These are phyloP conservation scores for Fusarium verrucosum DNA, from an alignment of 2,329 filamentous ascomycete genomes.

Conservation along the genomic window DNA sequence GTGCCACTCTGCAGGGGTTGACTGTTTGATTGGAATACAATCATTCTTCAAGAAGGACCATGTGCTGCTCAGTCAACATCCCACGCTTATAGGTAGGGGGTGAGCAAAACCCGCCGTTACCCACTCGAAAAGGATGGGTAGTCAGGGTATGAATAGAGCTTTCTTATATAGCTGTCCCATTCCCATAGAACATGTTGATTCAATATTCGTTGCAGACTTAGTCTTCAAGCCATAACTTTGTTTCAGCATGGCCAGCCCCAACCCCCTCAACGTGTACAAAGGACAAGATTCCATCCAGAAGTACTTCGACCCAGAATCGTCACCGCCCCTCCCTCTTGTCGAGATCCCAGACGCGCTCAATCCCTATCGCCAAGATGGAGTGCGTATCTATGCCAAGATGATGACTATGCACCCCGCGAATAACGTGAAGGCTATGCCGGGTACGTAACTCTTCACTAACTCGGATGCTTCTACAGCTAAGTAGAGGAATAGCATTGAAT, in stretches of 20 bases:
- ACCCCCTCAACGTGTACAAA: slow-evolving; percentile 63
- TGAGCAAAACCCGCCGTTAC: slow-evolving; percentile 4
- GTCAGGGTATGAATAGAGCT: accelerated
- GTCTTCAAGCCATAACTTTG: neutral
- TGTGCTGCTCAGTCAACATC: slow-evolving; percentile 13
- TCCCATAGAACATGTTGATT: neutral
- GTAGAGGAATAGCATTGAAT: slow-evolving; percentile 54
- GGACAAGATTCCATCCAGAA: slow-evolving; percentile 65
- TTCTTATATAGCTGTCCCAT: slow-evolving; percentile 1
- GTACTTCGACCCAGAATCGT: slow-evolving; percentile 67
- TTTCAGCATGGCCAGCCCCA: slow-evolving; percentile 38
- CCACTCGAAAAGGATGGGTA: neutral
- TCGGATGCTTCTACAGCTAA: neutral
- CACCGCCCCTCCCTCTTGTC: slow-evolving; percentile 68
- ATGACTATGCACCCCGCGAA: slow-evolving; percentile 71
- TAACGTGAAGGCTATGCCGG: slow-evolving; percentile 71
- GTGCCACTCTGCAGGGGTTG: neutral
- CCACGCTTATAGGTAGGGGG: slow-evolving; percentile 1
- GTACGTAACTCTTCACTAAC: slow-evolving; percentile 39
- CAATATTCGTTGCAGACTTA: neutral
- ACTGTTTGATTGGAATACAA: slow-evolving; percentile 6
- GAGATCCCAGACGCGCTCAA: slow-evolving; percentile 68
- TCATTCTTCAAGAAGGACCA: neutral
- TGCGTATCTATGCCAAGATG: slow-evolving; percentile 73
- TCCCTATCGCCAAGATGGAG: slow-evolving; percentile 64